Evolutionary conservation across 1,284 basidiomycete species (phyloP).

Genomic region (Cryptococcus depauperatus): DNA sequence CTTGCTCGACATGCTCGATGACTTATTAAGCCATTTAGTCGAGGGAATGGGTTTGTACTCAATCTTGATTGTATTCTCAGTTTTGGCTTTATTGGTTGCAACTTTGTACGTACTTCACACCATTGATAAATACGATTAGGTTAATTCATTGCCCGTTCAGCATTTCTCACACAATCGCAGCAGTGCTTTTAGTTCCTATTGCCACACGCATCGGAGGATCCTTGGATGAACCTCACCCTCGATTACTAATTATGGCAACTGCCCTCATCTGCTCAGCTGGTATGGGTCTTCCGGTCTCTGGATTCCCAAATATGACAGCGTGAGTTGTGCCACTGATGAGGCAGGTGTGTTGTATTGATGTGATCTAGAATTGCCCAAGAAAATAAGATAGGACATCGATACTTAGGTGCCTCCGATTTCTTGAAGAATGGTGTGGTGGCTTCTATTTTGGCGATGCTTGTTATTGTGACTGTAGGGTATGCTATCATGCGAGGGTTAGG

Average conservation of each 20-base stretch:
- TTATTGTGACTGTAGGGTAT: constrained; percentile 75
- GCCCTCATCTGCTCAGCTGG: constrained; percentile 88
- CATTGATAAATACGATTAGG: neutral
- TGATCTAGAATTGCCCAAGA: constrained; percentile 82
- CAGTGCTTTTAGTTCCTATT: constrained; percentile 90
- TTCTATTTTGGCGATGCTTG: constrained; percentile 73
- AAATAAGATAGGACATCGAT: constrained; percentile 84
- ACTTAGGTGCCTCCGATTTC: constrained; percentile 79
- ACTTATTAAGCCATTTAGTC: constrained; percentile 60
- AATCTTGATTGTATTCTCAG: constrained; percentile 75
- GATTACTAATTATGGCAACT: constrained; percentile 79
- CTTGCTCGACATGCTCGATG: constrained; percentile 68
- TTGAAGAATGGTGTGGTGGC: constrained; percentile 88
- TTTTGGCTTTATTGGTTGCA: constrained; percentile 71
- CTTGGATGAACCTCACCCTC: constrained; percentile 59
- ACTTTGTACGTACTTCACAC: constrained; percentile 40
- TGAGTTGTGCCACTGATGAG: constrained; percentile 50
- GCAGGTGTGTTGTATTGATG: too few species aligned
- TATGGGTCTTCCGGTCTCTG: constrained; percentile 97
- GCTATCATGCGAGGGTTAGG: constrained; percentile 47
- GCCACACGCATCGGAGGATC: constrained; percentile 80
- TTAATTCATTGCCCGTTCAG: constrained; percentile 5
- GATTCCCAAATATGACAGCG: constrained; percentile 96
- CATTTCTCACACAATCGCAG: constrained; percentile 94
- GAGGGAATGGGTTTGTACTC: constrained; percentile 65